These are phyloP conservation scores for Cordyceps fumosorosea DNA, from an alignment of 2,329 filamentous ascomycete genomes.

Conservation along the genomic window DNA sequence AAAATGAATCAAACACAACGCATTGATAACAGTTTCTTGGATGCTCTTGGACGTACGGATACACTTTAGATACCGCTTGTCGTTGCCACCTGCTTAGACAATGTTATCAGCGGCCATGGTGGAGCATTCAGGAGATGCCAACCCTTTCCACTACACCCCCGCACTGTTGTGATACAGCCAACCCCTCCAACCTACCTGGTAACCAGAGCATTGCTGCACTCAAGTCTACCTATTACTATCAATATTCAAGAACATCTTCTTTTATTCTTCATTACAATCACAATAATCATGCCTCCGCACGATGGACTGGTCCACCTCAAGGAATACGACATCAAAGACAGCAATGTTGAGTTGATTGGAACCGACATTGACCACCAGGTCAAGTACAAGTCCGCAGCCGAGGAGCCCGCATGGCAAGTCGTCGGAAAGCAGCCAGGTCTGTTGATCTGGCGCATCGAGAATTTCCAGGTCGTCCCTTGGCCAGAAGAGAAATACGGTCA, in stretches of 20 bases:
- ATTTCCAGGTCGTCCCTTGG: constrained; percentile 59
- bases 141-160: background rate
- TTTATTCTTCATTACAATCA: background rate
- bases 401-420: constrained; percentile 60
- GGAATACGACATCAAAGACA: constrained; percentile 62
- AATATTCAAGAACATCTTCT: background rate
- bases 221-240: background rate
- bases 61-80: too few relatives aligned
- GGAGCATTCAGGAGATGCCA: background rate
- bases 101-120: background rate
- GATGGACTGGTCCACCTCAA: constrained; percentile 55
- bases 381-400: constrained; percentile 58
- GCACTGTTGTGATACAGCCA: background rate
- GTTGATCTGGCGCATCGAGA: constrained; percentile 59
- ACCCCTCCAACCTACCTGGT: constrained; percentile 1
- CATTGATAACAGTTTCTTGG: background rate
- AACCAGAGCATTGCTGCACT: background rate
- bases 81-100: background rate
- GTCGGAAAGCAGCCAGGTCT: constrained; percentile 50
- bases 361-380: constrained; percentile 59
- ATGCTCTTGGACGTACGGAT: background rate
- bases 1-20: background rate
- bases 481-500: constrained; percentile 49
- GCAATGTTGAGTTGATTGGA: constrained; percentile 60
- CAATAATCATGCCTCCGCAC: constrained; percentile 49